phyloP scores from a whole-genome alignment of 306 rosid genomes.

The Oxytropis ochrocephala region DNA sequence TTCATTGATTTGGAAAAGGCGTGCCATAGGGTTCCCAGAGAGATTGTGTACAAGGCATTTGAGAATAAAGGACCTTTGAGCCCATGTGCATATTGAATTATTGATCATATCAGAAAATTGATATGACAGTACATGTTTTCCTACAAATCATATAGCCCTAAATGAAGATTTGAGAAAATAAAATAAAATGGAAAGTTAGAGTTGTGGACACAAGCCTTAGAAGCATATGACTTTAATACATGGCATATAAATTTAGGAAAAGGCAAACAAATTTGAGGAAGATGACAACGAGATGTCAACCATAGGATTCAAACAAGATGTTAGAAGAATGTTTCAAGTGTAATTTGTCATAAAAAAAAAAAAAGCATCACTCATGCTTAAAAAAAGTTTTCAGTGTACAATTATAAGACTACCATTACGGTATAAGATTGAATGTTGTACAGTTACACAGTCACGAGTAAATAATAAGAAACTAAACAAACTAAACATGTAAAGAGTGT shows the following conservation, averaged over 20 bases:
- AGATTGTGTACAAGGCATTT: background rate
- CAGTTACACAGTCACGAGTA: background rate
- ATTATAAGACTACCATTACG: background rate
- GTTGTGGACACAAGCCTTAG: background rate
- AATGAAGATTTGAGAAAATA: background rate
- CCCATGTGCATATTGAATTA: background rate
- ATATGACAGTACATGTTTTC: background rate
- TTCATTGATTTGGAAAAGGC: background rate
- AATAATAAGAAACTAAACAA: background rate
- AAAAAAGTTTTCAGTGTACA: background rate
- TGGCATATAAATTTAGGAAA: background rate
- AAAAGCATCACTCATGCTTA: no score
- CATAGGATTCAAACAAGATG: background rate
- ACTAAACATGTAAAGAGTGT: background rate
- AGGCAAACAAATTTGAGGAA: background rate
- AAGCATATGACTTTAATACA: background rate
- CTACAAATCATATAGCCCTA: background rate
- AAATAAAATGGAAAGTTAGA: background rate
- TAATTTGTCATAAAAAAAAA: background rate
- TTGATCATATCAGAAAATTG: background rate
- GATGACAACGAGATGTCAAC: background rate
- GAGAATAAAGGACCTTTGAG: background rate
- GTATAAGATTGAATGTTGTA: background rate
- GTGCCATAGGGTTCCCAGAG: background rate
- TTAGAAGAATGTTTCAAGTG: background rate